Evolutionary conservation across 345 rosid species (phyloP), one percentile per base, ranked within the genome.

Genomic region (Salix brachista): DNA sequence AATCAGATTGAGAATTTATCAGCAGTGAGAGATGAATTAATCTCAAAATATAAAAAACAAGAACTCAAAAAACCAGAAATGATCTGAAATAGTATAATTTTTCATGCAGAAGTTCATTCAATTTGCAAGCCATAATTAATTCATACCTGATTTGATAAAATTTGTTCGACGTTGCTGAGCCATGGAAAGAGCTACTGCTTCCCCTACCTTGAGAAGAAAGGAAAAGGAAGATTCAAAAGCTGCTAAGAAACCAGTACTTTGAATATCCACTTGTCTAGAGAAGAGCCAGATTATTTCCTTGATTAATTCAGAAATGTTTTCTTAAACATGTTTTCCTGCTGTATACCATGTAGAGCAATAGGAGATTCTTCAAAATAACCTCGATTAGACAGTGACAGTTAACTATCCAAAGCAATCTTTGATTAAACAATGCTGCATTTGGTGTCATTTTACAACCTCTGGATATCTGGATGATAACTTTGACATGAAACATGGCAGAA

Each of bases 101-200:
- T 62, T 23, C 12, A 25, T 30, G 69, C 46, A 42, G 14, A 42
- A 42, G 13, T 10, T 42, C 46, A 42, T 42, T 42, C 46, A 2
- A 42, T 42, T 62, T 25, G 26, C 9, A 2, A 65, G 18, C 2
- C 52, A 46, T 14, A 14, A 14, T 65, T 28, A 36, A 54, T 39
- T 25, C 67, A 41, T 75, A 86, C 90, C 89, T 76, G 80, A 60
- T 88, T 86, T 92, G 9, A 80, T 74, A 8, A 70, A 78, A 80
- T 64, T 74, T 52, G 64, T 56, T 34, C 87, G 89, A 68, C 98
- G 87, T 37, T 81, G 71, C 79, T 85, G 88, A 65, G 99, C 97
- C 94, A 95, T 85, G 69, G 91, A 89, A 77, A 82, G 87, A 75
- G 94, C 89, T 68, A 93, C 86, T 60, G 96, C 94, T 71, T 93